Percentiles rank a stretch among this genome's conserved stretches.
These are phyloP conservation scores for Chrysanthemum makinoi DNA, from an alignment of 129 eudicot genomes.

Conservation along the genomic window DNA sequence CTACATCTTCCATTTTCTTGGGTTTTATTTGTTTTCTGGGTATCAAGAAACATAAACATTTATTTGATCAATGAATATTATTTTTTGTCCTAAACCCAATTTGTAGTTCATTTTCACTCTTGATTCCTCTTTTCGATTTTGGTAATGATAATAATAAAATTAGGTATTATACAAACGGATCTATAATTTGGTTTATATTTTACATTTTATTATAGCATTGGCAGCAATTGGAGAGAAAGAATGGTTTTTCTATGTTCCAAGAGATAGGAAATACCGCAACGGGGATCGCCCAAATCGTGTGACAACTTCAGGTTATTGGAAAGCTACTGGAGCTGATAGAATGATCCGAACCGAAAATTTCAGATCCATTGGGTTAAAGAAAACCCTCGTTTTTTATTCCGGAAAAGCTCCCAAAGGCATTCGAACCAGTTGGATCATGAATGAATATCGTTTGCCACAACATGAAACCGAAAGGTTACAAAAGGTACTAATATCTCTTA, in stretches of 20 bases:
- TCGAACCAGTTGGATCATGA: conserved; percentile 97
- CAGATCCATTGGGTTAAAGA: conserved; percentile 81
- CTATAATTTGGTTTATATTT: not conserved
- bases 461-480: conserved; percentile 86
- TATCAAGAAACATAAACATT: not conserved
- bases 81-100: conserved; percentile 10
- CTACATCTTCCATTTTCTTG: not conserved
- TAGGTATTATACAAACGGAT: not conserved
- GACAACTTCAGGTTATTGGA: conserved; percentile 97
- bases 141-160: not conserved
- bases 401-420: conserved; percentile 97
- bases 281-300: conserved; percentile 97
- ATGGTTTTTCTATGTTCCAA: conserved; percentile 96
- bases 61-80: not conserved
- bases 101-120: not conserved
- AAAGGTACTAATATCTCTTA: conserved; percentile 47
- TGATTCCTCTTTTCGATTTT: not conserved
- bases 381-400: conserved; percentile 92
- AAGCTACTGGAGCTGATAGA: conserved; percentile 97
- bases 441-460: conserved; percentile 91
- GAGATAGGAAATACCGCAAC: conserved; percentile 86
- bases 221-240: conserved; percentile 99
- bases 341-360: conserved; percentile 71
- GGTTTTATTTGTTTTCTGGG: conserved; percentile 1
- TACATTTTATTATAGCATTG: conserved; percentile 40